phyloP scores from a whole-genome alignment of 2,329 filamentous ascomycete species.

The Orbilia oligospora region DNA sequence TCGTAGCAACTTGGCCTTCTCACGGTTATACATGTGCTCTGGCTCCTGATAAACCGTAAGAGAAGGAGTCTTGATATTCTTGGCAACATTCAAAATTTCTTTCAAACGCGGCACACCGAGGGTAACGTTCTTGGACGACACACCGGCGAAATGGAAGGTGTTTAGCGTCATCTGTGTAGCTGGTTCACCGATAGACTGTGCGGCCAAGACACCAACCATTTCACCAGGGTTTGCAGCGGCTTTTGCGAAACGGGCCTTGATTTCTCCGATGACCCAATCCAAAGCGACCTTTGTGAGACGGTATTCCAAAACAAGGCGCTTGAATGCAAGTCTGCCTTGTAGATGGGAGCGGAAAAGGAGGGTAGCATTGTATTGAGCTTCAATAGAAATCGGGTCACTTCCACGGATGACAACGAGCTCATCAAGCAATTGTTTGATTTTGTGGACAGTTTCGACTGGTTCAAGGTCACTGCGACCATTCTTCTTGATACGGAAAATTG shows the following conservation, averaged over 20 bases:
- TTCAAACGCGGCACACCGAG: slow-evolving; percentile 98
- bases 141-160: slow-evolving; percentile 99
- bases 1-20: slow-evolving; percentile 86
- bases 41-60: slow-evolving; percentile 91
- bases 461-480: slow-evolving; percentile 88
- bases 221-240: slow-evolving; percentile 92
- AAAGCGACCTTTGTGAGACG: slow-evolving; percentile 92
- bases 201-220: slow-evolving; percentile 98
- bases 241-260: slow-evolving; percentile 88
- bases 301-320: slow-evolving; percentile 88
- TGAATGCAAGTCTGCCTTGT: slow-evolving; percentile 90
- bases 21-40: slow-evolving; percentile 76
- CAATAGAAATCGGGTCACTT: slow-evolving; percentile 81
- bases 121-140: slow-evolving; percentile 99
- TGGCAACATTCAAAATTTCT: slow-evolving; percentile 98
- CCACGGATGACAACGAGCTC: slow-evolving; percentile 89
- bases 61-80: slow-evolving; percentile 97
- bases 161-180: slow-evolving; percentile 99
- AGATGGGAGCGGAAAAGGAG: slow-evolving; percentile 92
- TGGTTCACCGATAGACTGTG: slow-evolving; percentile 98
- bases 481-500: slow-evolving; percentile 90
- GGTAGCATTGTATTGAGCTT: slow-evolving; percentile 90
- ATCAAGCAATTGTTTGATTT: slow-evolving; percentile 80
- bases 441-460: slow-evolving; percentile 86
- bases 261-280: slow-evolving; percentile 89